Evolutionary conservation across 2,329 filamentous ascomycete species (phyloP), one percentile per base, ranked within the genome.

Genomic region (Fusarium praegraminearum): DNA sequence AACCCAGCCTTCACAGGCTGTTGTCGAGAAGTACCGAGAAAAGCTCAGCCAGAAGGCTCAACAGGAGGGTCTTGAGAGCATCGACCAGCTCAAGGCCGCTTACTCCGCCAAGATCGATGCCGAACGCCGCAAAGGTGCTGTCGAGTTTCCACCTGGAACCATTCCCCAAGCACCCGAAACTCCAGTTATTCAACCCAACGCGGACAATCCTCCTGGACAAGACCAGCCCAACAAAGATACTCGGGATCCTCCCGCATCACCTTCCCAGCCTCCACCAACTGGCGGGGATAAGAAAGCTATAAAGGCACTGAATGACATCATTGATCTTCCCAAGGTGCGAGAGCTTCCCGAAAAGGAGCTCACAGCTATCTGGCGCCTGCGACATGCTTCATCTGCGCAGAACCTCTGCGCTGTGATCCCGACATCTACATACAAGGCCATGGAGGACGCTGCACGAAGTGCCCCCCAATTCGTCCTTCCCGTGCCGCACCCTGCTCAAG

Each of bases 401-500:
- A 92, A 91, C 15, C 87, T 99, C n/a, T 97, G 93, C 81, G 97
- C 96, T 30, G 86, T 89, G 47, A 90, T 99, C 59, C 91, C 93
- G 0, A 79, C 90, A 4, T 78, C 86, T 3, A 92, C 90, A n/a
- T 98, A 94, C 83, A 78, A 83, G 35, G 84, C 87, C 53, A 93
- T 99, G 77, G 88, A 91, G 67, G 78, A 82, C 1, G 89, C 89
- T 4, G 96, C 94, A 16, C 89, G 89, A 69, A 83, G 84, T 53
- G 88, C 95, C 78, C 96, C 96, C 16, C 91, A 94, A 73, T 99
- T 99, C 82, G 91, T 99, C 57, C 87, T 99, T 2, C 96, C 96
- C 0, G 86, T 98, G 9, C 92, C 92, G 70, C 92, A 87, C 80
- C 81, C 82, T 47, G 82, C 80, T 26, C 84, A 84, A 70, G 93